Base-by-base conservation (phyloP, 805 yeast genomes). In the Wickerhamiella brachini region DNA sequence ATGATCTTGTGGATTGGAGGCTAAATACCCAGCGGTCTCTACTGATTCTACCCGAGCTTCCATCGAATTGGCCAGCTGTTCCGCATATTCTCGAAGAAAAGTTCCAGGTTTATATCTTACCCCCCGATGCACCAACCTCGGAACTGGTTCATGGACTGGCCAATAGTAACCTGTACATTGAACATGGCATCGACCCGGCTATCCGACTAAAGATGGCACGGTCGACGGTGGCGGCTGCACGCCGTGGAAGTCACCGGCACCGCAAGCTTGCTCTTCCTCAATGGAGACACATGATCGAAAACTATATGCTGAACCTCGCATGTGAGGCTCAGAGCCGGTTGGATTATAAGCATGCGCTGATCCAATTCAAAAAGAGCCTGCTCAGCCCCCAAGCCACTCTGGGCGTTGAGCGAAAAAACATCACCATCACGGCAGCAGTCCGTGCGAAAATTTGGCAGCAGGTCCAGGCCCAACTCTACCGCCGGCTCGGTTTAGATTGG, bases 261-360 rank as follows among this genome's bases (percentile, higher is more conserved):
- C 71, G 34, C 34, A 7, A 29, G 5, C 34, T 29, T 7, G 5
- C 12, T 3, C 34, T 74, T 55, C 76, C 78, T 23, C 85, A 83
- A 62, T 82, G 88, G 86, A 69, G 89, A 57, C 80, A 81, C 59
- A 74, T 83, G 24, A 79, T 83, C 53, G 90, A 83, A 56, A 83
- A 81, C 64, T 83, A 76, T 59, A 58, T 80, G 38, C 64, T 81
- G 38, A 80, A 79, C 59, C 68, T 81, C 29, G 85, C 79, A 3
- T 82, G 82, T 47, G 87, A 81, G 57, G 78, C 81, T 15, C 87
- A 83, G 62, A 80, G 87, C 57, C 72, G 86, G 20, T 67, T 69
- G 37, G 87, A 83, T 59, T 83, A 79, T 61, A 78, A 78, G 58
- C 68, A 68, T 48, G 68, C 69, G 44, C 74, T 83, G 55, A 49